Conservation (phyloP, 2,329 filamentous ascomycete species). For the Sporothrix sp. region DNA sequence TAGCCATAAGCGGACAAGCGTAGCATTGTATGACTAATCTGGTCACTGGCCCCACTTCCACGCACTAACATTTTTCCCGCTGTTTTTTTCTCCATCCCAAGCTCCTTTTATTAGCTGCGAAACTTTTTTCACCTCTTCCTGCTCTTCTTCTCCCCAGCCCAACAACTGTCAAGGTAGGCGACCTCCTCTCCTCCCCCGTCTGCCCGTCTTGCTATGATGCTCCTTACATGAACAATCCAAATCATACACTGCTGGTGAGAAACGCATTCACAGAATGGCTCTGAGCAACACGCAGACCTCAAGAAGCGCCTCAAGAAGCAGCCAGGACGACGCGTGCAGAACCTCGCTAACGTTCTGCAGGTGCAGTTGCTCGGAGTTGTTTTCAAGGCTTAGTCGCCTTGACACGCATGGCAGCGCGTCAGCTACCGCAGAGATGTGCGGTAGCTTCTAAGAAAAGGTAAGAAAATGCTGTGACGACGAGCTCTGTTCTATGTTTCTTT, state of each 20-base stretch:
- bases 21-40: constrained; percentile 5
- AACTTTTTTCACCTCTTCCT: constrained; percentile 9
- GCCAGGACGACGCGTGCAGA: too few relatives aligned
- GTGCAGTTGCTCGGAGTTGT: too few relatives aligned
- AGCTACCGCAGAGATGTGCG: constrained; percentile 2
- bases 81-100: constrained; percentile 9
- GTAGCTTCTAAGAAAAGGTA: constrained; percentile 35
- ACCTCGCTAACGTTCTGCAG: too few relatives aligned
- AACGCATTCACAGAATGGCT: constrained; percentile 22
- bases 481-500: background rate
- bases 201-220: constrained; percentile 33
- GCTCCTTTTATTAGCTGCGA: constrained; percentile 4
- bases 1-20: background rate
- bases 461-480: constrained; percentile 20
- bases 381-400: background rate
- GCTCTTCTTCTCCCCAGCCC: constrained; percentile 12
- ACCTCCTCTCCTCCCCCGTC: constrained; percentile 1
- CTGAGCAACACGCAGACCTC: too few relatives aligned
- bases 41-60: background rate
- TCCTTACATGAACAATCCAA: constrained; percentile 51
- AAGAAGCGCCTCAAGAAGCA: too few relatives aligned
- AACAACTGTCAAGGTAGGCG: constrained; percentile 21
- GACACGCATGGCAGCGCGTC: background rate
- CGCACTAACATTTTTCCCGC: constrained; percentile 13
- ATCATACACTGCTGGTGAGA: constrained; percentile 51